Base-by-base conservation (phyloP, 2,329 filamentous ascomycete genomes). In the Fusarium annulatum region DNA sequence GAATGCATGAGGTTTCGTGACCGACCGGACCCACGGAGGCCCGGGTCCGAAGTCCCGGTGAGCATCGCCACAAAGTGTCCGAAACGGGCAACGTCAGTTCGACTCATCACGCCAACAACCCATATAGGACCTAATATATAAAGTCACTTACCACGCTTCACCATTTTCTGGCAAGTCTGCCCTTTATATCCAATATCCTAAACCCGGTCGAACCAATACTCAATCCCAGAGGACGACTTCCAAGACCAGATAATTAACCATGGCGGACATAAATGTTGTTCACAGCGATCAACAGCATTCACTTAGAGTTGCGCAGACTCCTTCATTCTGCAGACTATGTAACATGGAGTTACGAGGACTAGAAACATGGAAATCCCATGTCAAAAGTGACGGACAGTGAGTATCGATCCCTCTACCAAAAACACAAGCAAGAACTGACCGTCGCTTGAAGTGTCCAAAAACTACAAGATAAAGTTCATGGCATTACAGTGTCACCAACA, bases 331-430 rank as follows among this genome's bases (percentile, higher is more conserved):
- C 3, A 61, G 56, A 12, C 30, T 61, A 1, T 61, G 60, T 7
- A 59, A 28, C 26, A 9, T 59, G 4, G 34, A 62, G 7, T 2
- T 62, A 5, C 33, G 18, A 26, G 51, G 51, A 3, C 4, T 62
- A 3, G 16, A 43, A 16, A 33, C 55, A 15, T 64, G 55, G 61
- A 43, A 51, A 33, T 3, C 7, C 2, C 56, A 64, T 3, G 4
- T 45, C 45, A 64, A 64, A 33, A 64, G 55, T 0, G 56, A 64
- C 9, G 36, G n/a, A 2, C 61, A 64, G 61, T 64, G 14, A 43
- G 56, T 61, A 19, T 16, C 16, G 12, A 12, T 8, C 1, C 3
- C 3, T 12, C 7, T 3, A 36, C 3, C 2, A 19, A 1, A 9
- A 9, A 0, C 9, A 7, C 7, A 19, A 1, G 34, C 21, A 4